These are phyloP conservation scores for Gossypium arboreum DNA, from an alignment of 345 rosid species.

Conservation along the genomic window DNA sequence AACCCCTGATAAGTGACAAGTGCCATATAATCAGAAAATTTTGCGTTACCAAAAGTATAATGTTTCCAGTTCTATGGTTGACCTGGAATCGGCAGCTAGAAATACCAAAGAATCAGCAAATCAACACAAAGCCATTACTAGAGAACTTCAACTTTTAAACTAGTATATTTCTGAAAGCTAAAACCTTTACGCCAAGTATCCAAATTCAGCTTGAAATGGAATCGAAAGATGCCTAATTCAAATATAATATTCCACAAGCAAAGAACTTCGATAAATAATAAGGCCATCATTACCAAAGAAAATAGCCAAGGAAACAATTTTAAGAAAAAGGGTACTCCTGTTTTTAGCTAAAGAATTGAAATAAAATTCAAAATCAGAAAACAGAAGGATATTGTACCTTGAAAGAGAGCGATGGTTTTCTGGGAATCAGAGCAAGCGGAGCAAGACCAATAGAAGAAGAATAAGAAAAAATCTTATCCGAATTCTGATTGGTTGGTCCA, in stretches of 20 bases:
- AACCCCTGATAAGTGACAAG: not conserved
- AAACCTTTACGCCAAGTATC: not conserved
- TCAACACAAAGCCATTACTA: not conserved
- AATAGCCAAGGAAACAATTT: not conserved
- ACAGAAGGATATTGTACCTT: not conserved
- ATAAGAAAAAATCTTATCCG: not conserved
- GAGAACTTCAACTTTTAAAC: not conserved
- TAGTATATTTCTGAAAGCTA: not conserved
- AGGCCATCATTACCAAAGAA: not conserved
- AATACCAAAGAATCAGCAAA: not conserved
- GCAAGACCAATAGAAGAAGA: not conserved
- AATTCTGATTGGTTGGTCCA: not conserved
- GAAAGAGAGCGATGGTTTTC: constrained; percentile 6
- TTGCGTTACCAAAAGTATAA: not conserved
- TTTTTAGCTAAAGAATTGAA: not conserved
- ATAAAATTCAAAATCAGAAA: not conserved
- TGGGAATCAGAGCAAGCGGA: not conserved
- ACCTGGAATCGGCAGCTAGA: not conserved
- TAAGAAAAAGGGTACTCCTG: not conserved
- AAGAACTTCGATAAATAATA: not conserved
- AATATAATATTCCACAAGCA: not conserved
- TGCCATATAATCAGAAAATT: not conserved
- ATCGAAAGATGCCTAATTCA: not conserved
- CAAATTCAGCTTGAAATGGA: not conserved
- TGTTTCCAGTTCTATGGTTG: not conserved